Percentiles rank a stretch among this genome's conserved stretches.
These are phyloP conservation scores for Venturia nashicola DNA, from an alignment of 2,329 filamentous ascomycete genomes.

Conservation along the genomic window DNA sequence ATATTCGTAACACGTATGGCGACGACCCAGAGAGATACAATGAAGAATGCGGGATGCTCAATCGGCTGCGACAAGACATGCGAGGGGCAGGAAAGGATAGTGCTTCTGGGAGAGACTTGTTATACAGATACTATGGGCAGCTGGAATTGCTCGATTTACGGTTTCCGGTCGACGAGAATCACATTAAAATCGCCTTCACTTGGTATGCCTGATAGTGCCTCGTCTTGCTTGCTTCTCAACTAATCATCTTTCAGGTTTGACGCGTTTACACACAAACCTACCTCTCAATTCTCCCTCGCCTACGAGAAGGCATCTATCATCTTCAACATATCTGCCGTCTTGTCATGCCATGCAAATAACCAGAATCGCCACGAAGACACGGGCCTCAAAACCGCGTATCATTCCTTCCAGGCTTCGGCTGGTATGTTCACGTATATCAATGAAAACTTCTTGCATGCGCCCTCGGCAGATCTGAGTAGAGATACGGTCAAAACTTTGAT, in stretches of 20 bases:
- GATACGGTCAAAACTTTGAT: conserved; percentile 95
- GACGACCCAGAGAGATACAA: conserved; percentile 94
- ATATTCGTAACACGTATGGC: conserved; percentile 88
- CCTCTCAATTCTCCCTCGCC: conserved; percentile 87
- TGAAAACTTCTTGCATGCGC: conserved; percentile 96
- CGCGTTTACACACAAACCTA: conserved; percentile 98
- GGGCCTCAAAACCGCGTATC: conserved; percentile 90
- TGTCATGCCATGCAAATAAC: conserved; percentile 88
- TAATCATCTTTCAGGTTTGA: conserved; percentile 59
- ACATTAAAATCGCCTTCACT: conserved; percentile 98
- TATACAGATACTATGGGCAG: conserved; percentile 97
- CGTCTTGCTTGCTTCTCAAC: neutral
- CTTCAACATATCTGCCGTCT: conserved; percentile 95
- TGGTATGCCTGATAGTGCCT: conserved; percentile 47
- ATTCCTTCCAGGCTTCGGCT: conserved; percentile 94
- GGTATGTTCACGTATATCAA: conserved; percentile 99
- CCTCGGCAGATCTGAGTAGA: conserved; percentile 86
- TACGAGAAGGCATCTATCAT: conserved; percentile 99
- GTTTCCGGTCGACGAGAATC: conserved; percentile 95
- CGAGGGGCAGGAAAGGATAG: conserved; percentile 94
- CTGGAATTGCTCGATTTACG: conserved; percentile 86
- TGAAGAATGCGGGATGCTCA: conserved; percentile 89
- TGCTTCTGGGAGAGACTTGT: conserved; percentile 78
- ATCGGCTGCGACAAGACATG: conserved; percentile 95
- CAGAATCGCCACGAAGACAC: conserved; percentile 88